Evolutionary conservation across 257 asterid species (phyloP).

Genomic region (Cordia subcordata): DNA sequence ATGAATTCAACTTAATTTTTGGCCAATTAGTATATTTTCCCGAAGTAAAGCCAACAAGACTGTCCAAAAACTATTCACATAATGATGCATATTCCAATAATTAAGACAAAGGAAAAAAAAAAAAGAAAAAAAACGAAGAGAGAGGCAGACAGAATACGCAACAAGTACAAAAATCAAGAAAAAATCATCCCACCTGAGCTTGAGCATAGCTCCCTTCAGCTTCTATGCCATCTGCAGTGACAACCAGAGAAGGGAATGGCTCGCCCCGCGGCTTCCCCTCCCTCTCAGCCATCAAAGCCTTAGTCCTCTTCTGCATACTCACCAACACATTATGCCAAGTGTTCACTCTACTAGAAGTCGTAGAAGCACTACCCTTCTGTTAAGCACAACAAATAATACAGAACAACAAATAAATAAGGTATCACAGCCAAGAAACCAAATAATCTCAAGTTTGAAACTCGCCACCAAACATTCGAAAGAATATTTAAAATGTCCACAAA

Average conservation of each 20-base stretch:
- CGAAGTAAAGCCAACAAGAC: no score
- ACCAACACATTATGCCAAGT: slow-evolving; percentile 95
- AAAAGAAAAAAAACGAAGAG: slow-evolving; percentile 1
- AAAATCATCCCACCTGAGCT: slow-evolving; percentile 62
- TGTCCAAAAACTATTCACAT: no score
- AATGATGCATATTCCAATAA: background rate
- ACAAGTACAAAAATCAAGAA: background rate
- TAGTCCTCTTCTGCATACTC: slow-evolving; percentile 85
- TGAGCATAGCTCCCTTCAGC: slow-evolving; percentile 90
- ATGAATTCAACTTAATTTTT: no score
- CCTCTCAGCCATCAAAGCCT: slow-evolving; percentile 56
- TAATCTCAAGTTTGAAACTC: no score
- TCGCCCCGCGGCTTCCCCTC: slow-evolving; percentile 53
- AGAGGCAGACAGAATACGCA: background rate
- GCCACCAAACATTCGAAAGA: no score
- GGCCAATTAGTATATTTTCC: no score
- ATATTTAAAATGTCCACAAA: no score
- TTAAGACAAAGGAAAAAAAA: background rate
- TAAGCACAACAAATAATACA: no score
- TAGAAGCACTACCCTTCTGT: slow-evolving; percentile 14
- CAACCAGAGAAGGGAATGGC: slow-evolving; percentile 66
- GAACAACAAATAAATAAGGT: no score
- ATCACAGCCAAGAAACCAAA: no score
- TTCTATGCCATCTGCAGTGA: slow-evolving; percentile 56
- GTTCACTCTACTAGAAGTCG: slow-evolving; percentile 56